Evolutionary conservation across 2,329 filamentous ascomycete genomes (phyloP).

Genomic region (Aspergillus tamarii): DNA sequence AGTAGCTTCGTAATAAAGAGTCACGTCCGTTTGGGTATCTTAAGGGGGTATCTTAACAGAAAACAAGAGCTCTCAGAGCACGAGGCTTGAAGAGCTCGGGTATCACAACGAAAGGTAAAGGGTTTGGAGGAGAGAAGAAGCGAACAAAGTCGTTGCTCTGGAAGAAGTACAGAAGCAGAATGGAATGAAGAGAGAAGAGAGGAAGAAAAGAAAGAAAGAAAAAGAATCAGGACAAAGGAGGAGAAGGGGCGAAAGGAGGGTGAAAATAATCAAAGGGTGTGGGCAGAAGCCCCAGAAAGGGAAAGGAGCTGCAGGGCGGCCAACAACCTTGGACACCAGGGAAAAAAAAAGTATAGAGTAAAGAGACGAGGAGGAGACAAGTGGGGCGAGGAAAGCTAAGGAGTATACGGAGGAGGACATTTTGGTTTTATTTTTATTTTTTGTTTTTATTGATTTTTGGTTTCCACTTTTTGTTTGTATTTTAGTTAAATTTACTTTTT

Average conservation of each 20-base stretch:
- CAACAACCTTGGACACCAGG: constrained; percentile 14
- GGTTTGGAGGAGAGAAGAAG: constrained; percentile 19
- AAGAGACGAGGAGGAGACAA: background rate
- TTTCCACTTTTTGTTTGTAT: background rate
- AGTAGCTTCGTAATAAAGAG: constrained; percentile 22
- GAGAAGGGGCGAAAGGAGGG: constrained; percentile 26
- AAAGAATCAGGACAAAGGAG: constrained; percentile 29
- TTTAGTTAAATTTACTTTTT: background rate
- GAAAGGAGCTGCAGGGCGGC: constrained; percentile 31
- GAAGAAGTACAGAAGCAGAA: constrained; percentile 15
- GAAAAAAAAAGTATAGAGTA: constrained; percentile 9
- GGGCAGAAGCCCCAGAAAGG: constrained; percentile 18
- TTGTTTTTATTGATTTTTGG: background rate
- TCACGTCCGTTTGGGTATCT: constrained; percentile 28
- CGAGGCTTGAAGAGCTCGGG: constrained; percentile 43
- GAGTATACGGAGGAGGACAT: background rate
- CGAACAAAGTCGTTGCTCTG: constrained; percentile 22
- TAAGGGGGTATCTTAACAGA: constrained; percentile 40
- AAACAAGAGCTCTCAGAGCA: constrained; percentile 34
- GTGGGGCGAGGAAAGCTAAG: background rate
- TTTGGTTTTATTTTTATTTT: background rate
- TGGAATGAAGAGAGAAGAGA: constrained; percentile 25
- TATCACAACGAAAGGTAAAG: constrained; percentile 39
- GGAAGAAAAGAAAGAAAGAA: constrained; percentile 24
- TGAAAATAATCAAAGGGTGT: constrained; percentile 22